These are phyloP conservation scores for Kalmusia sp. DNA, from an alignment of 2,329 filamentous ascomycete genomes.

Conservation along the genomic window DNA sequence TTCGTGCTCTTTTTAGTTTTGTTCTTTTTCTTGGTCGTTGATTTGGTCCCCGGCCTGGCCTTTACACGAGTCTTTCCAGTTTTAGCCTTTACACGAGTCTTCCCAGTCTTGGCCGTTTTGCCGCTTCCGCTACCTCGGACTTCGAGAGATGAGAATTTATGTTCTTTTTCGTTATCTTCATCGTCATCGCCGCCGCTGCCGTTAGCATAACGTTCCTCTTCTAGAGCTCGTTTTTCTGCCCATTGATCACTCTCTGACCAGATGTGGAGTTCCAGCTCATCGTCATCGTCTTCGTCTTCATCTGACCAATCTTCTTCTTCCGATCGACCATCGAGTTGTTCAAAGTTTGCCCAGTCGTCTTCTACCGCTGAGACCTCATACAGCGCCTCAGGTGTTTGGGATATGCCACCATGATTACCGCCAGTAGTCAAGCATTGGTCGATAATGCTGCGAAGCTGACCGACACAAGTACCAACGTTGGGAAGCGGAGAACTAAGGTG, in stretches of 20 bases:
- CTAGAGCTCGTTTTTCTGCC: too few relatives aligned
- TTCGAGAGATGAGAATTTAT: not conserved
- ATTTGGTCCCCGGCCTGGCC: too few relatives aligned
- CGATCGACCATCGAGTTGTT: not conserved
- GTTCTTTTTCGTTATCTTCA: not conserved
- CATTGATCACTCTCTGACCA: too few relatives aligned
- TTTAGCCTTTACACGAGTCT: too few relatives aligned
- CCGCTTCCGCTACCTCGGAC: too few relatives aligned
- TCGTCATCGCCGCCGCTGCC: not conserved
- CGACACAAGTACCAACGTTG: slow-evolving; percentile 4
- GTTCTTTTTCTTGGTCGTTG: too few relatives aligned
- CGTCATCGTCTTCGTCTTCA: too few relatives aligned
- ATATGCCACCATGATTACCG: not conserved
- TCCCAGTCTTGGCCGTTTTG: too few relatives aligned
- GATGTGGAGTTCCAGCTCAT: too few relatives aligned
- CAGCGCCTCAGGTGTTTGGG: slow-evolving; percentile 2
- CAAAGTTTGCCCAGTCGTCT: not conserved
- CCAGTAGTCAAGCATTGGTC: not conserved
- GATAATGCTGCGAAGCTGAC: slow-evolving; percentile 3
- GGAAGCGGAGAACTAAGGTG: slow-evolving; percentile 5
- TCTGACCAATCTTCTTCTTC: not conserved
- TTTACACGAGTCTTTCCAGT: not conserved
- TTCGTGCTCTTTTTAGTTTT: too few relatives aligned
- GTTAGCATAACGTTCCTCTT: not conserved
- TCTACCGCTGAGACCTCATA: slow-evolving; percentile 2